Conservation (phyloP, 805 yeast genomes). For the Torulaspora maleeae region DNA sequence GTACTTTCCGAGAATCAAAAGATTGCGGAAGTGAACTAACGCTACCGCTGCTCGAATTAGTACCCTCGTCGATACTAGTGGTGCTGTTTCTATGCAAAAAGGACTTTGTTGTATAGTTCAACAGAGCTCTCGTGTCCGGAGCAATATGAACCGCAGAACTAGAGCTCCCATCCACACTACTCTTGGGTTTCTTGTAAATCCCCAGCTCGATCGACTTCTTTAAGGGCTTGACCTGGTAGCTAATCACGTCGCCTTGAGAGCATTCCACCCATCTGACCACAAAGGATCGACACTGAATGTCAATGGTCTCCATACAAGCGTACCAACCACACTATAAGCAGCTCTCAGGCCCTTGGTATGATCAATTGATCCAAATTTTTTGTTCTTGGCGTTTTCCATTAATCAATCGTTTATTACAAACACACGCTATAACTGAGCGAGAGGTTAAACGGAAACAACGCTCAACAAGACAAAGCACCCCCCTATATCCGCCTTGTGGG, state of each 20-base stretch:
- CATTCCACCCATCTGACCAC: constrained; percentile 88
- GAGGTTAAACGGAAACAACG: background rate
- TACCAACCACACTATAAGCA: background rate
- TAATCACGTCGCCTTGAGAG: constrained; percentile 58
- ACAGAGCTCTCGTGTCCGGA: constrained; percentile 28
- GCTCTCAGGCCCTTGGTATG: background rate
- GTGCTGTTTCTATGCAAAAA: constrained; percentile 21
- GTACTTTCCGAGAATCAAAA: constrained; percentile 11
- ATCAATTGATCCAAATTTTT: background rate
- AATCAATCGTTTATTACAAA: background rate
- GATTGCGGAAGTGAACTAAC: constrained; percentile 20
- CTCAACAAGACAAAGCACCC: background rate
- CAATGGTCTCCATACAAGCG: constrained; percentile 73
- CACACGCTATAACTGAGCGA: constrained; percentile 3
- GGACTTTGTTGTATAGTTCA: constrained; percentile 26
- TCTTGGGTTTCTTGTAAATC: constrained; percentile 32
- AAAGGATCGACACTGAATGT: constrained; percentile 83
- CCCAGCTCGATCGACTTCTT: constrained; percentile 51
- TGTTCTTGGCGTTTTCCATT: background rate
- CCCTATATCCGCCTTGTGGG: no score
- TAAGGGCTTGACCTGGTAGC: constrained; percentile 79
- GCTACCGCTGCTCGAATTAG: constrained; percentile 6
- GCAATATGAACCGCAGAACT: constrained; percentile 30
- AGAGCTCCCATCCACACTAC: constrained; percentile 19
- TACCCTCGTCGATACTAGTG: constrained; percentile 10